Evolutionary conservation across 352 stramenopile species (phyloP).

Genomic region (Phytophthora sp.): DNA sequence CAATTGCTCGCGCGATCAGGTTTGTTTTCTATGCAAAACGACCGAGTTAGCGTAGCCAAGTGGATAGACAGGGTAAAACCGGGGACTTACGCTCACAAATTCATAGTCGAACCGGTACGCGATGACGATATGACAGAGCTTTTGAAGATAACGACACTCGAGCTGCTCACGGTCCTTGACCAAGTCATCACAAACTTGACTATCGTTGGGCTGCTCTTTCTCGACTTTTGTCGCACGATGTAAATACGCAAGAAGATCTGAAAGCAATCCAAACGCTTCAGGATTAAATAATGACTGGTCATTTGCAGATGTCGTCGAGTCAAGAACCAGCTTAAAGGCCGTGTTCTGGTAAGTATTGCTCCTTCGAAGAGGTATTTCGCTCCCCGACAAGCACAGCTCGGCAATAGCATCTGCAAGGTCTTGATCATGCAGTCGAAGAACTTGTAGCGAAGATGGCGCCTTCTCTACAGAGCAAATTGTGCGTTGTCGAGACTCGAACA

Average conservation of each 20-base stretch:
- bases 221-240: conserved; percentile 30
- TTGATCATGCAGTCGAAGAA: conserved; percentile 21
- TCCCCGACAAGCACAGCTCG: conserved; percentile 51
- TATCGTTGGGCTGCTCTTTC: conserved; percentile 6
- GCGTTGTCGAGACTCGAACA: conserved; percentile 27
- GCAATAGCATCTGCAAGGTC: conserved; percentile 44
- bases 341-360: conserved; percentile 39
- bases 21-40: conserved; percentile 45
- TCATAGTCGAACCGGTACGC: conserved; percentile 57
- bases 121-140: conserved; percentile 54
- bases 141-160: conserved; percentile 57
- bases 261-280: conserved; percentile 58
- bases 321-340: conserved; percentile 42
- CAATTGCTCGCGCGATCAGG: conserved; percentile 46
- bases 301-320: not conserved
- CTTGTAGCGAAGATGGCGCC: not conserved
- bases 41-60: not conserved
- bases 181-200: conserved; percentile 4
- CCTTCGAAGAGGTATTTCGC: conserved; percentile 28
- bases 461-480: conserved; percentile 2
- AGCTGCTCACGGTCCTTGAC: conserved; percentile 29
- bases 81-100: conserved; percentile 54
- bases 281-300: conserved; percentile 49
- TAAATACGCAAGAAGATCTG: conserved; percentile 50
- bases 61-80: not conserved